Percentiles rank a stretch among this genome's conserved stretches.
Evolutionary conservation across 2,329 filamentous ascomycete species (phyloP).

Genomic region (Geoglossum cookeanum): DNA sequence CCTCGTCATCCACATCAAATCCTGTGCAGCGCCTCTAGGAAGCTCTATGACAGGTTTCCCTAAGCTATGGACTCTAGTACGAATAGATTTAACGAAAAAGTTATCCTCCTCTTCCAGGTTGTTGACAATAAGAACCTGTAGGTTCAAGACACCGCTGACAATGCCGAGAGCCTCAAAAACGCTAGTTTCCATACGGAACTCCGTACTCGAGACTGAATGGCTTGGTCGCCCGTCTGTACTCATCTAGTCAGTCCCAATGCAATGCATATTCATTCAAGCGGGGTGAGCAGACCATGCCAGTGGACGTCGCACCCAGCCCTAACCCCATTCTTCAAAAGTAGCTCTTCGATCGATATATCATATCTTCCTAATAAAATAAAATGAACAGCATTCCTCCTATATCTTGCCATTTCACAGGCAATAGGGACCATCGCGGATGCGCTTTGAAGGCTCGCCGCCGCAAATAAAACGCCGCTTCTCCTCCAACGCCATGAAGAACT

Average conservation of each 20-base stretch:
- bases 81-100: conserved; percentile 45
- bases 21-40: conserved; percentile 40
- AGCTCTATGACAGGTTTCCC: conserved; percentile 54
- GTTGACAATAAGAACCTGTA: conserved; percentile 59
- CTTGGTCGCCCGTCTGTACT: conserved; percentile 56
- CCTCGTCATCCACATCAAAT: conserved; percentile 57
- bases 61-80: conserved; percentile 31
- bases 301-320: conserved; percentile 45
- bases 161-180: conserved; percentile 48
- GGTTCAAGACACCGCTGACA: conserved; percentile 54
- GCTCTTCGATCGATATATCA: conserved; percentile 45
- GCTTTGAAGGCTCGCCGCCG: conserved; percentile 54
- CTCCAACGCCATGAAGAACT: conserved; percentile 33
- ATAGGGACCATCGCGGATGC: conserved; percentile 55
- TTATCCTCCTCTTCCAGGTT: conserved; percentile 44
- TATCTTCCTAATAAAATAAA: conserved; percentile 60
- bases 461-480: conserved; percentile 57
- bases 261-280: background rate
- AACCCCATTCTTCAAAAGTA: conserved; percentile 66
- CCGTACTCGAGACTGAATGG: conserved; percentile 47
- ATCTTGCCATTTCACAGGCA: conserved; percentile 66
- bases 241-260: background rate
- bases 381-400: conserved; percentile 57
- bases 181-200: conserved; percentile 46
- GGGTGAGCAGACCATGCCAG: conserved; percentile 30